Evolutionary conservation across 2,329 filamentous ascomycete genomes (phyloP), one percentile per base, ranked within the genome.

Genomic region (Aquanectria penicillioides): DNA sequence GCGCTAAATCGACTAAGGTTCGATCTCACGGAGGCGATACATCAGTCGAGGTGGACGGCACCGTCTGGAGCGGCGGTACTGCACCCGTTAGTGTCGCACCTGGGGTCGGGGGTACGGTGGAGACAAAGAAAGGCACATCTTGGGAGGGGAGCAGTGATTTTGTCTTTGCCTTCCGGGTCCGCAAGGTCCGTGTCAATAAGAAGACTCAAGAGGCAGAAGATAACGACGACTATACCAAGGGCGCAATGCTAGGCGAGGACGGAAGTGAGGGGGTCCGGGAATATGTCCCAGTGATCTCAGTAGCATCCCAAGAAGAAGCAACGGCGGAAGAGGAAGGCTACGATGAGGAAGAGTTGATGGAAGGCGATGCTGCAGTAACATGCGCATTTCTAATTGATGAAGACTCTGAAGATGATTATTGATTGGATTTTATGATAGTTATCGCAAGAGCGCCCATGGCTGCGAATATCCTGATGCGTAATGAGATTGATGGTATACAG

Each of bases 151-250:
- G 52, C 10, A 58, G 47, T 17, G 47, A 61, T 10, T 61, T 63
- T 53, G 48, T 58, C 0, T 63, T 63, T 47, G 60, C 53, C 5
- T 63, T 61, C 18, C 60, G 60, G 1, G 50, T 50, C 2, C 50
- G 46, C 7, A 62, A 59, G 18, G 33, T 62, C 1, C 4, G 2
- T 5, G 54, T 59, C 4, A 46, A 22, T 12, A 20, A 33, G 34
- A 38, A 28, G 18, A 43, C 31, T 7, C 15, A 22, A 1, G 3
- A 48, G 22, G 29, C 48, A 2, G 0, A 17, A 6, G 51, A 22
- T 0, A 38, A 50, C 4, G 29, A 51, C 1, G 48, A 58, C 3
- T 31, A 58, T 7, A 25, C 12, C 3, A 22, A 54, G 8, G 60
- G 60, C 12, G 48, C 38, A 3, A 22, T 54, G 28, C n/a, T 63